Conservation (phyloP, 2,329 filamentous ascomycete species). For the Scytalidium lignicola region DNA sequence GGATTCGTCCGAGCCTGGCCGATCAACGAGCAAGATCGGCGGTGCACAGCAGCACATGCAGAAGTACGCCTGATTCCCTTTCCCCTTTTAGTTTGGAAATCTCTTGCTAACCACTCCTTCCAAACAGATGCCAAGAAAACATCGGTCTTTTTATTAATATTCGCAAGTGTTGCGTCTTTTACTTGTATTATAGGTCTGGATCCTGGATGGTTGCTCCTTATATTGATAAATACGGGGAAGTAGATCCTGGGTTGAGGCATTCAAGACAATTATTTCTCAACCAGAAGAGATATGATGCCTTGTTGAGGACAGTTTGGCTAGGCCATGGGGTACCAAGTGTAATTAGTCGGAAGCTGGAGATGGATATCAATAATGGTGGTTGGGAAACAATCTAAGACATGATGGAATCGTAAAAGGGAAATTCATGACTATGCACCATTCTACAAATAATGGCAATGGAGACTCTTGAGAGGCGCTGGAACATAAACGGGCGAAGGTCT, state of each 20-base stretch:
- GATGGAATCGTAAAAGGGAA: neutral
- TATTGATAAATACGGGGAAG: slow-evolving; percentile 92
- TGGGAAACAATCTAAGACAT: slow-evolving; percentile 71
- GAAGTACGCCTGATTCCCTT: slow-evolving; percentile 55
- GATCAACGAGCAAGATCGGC: slow-evolving; percentile 51
- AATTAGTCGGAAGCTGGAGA: slow-evolving; percentile 85
- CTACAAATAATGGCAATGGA: neutral
- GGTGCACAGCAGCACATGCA: slow-evolving; percentile 88
- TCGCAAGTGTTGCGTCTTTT: slow-evolving; percentile 88
- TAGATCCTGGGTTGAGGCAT: slow-evolving; percentile 82
- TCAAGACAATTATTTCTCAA: slow-evolving; percentile 88
- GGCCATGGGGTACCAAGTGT: slow-evolving; percentile 81
- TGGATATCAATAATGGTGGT: slow-evolving; percentile 93
- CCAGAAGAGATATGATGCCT: slow-evolving; percentile 86
- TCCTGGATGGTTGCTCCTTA: slow-evolving; percentile 87
- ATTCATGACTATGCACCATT: neutral
- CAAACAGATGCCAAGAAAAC: slow-evolving; percentile 72
- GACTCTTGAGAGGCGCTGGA: neutral
- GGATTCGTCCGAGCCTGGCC: slow-evolving; percentile 30
- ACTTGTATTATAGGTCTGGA: slow-evolving; percentile 75
- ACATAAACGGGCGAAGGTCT: neutral
- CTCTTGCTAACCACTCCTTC: slow-evolving; percentile 19
- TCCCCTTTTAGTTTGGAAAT: neutral
- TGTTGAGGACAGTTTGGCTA: slow-evolving; percentile 82
- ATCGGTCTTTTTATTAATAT: slow-evolving; percentile 96